Conservation (phyloP, 805 yeast genomes). For the Teunomyces cretensis region DNA sequence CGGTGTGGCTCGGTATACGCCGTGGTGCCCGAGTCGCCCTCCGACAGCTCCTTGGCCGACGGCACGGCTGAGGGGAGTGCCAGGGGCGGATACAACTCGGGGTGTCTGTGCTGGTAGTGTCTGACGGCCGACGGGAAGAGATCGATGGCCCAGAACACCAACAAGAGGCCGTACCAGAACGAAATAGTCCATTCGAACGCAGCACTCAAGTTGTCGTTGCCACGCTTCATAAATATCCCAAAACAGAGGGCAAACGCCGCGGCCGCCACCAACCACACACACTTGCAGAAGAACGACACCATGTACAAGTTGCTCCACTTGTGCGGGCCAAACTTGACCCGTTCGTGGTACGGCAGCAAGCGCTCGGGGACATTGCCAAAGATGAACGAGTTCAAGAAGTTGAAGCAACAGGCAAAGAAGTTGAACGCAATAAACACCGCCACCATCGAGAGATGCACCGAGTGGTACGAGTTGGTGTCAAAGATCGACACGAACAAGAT, state of each 20-base stretch:
- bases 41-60: not conserved
- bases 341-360: slow-evolving; percentile 39
- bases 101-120: slow-evolving; percentile 1
- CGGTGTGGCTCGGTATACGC: not conserved
- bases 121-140: slow-evolving; percentile 49
- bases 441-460: slow-evolving; percentile 69
- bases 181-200: slow-evolving; percentile 83
- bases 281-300: slow-evolving; percentile 53
- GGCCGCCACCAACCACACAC: slow-evolving; percentile 66
- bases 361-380: slow-evolving; percentile 39
- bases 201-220: slow-evolving; percentile 50
- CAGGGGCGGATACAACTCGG: not conserved
- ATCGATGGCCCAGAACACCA: slow-evolving; percentile 65
- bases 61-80: not conserved
- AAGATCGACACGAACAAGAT: slow-evolving; percentile 73
- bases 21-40: not conserved
- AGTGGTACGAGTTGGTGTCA: slow-evolving; percentile 57
- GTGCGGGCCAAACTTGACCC: slow-evolving; percentile 37
- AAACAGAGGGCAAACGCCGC: slow-evolving; percentile 68
- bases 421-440: slow-evolving; percentile 67
- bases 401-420: slow-evolving; percentile 48
- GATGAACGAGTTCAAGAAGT: slow-evolving; percentile 36
- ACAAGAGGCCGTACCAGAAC: slow-evolving; percentile 77
- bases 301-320: slow-evolving; percentile 42
- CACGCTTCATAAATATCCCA: slow-evolving; percentile 42